Base-by-base conservation (phyloP, 208 protist species). In the Phytomonas sp. region DNA sequence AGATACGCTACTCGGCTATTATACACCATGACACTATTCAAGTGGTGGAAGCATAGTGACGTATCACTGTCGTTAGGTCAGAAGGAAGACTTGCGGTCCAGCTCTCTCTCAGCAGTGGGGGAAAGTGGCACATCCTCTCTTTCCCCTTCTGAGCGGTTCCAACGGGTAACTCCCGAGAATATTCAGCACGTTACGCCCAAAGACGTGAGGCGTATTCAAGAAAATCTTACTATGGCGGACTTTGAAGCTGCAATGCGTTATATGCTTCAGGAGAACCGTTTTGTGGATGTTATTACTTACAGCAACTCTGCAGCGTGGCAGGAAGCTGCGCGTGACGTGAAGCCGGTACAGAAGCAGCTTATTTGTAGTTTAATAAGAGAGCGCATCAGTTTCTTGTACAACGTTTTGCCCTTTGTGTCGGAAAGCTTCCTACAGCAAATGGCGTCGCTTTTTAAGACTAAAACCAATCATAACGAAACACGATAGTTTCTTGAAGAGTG, bases 201-300 rank as follows among this genome's bases (percentile, higher is more conserved):
- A 2, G 90, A 91, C 71, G 75, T 95, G 37, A 26, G 78, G 32
- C 74, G 73, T 0, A 46, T 92, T 8, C 75, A 77, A 31, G 64
- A 51, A 4, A 67, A 32, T 3, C 51, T 93, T 29, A 79, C 71
- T 0, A 51, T 56, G n/a, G 80, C 80, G 9, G 70, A 87, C 46
- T 66, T 93, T 13, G 67, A 69, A 8, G 37, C 71, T 33, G 84
- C 88, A 26, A 80, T 87, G 62, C 66, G 66, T 28, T 62, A 88
- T 20, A 64, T 96, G 68, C 70, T 93, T 3, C 78, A 89, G 31
- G 75, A 86, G 13, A 92, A 96, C 66, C 75, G 82, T 28, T 91
- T 91, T 72, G 68, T 59, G 0, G 91, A 91, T 60, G 86, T 88
- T 23, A 67, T 92, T 31, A 73, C 63, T 9, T 70, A 60, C 9